Evolutionary conservation across 106 monocot genomes (phyloP).

Genomic region (Allium sativum): DNA sequence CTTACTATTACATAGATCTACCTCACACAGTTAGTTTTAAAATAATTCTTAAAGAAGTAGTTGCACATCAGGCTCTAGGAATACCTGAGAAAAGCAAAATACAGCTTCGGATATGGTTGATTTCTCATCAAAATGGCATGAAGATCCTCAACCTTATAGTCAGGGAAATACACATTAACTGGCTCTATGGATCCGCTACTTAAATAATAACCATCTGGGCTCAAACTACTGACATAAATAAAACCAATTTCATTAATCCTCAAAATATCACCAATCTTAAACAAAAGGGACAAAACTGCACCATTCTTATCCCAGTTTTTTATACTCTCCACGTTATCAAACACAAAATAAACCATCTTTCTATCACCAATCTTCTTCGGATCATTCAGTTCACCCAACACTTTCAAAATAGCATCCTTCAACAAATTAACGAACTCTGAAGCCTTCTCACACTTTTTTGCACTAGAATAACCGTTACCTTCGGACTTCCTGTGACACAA

Average conservation of each 20-base stretch:
- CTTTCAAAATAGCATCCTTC: slow-evolving; percentile 24
- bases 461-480: slow-evolving; percentile 30
- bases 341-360: slow-evolving; percentile 63
- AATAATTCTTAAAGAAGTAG: too few relatives aligned
- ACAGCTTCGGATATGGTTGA: slow-evolving; percentile 55
- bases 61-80: too few relatives aligned
- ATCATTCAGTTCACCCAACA: not conserved
- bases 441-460: slow-evolving; percentile 45
- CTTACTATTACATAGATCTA: too few relatives aligned
- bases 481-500: slow-evolving; percentile 30
- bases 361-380: slow-evolving; percentile 10
- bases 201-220: slow-evolving; percentile 56
- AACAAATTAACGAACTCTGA: slow-evolving; percentile 66
- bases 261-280: slow-evolving; percentile 48
- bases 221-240: slow-evolving; percentile 59
- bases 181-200: slow-evolving; percentile 53
- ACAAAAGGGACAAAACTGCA: slow-evolving; percentile 39
- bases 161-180: slow-evolving; percentile 50
- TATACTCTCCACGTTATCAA: slow-evolving; percentile 77
- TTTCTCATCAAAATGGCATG: slow-evolving; percentile 56
- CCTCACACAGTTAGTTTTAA: too few relatives aligned
- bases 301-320: slow-evolving; percentile 53
- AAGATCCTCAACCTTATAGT: slow-evolving; percentile 69
- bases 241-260: slow-evolving; percentile 43
- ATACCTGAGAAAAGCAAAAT: slow-evolving; percentile 88